Conservation (phyloP, 2,329 filamentous ascomycete species). For the Colletotrichum karsti region DNA sequence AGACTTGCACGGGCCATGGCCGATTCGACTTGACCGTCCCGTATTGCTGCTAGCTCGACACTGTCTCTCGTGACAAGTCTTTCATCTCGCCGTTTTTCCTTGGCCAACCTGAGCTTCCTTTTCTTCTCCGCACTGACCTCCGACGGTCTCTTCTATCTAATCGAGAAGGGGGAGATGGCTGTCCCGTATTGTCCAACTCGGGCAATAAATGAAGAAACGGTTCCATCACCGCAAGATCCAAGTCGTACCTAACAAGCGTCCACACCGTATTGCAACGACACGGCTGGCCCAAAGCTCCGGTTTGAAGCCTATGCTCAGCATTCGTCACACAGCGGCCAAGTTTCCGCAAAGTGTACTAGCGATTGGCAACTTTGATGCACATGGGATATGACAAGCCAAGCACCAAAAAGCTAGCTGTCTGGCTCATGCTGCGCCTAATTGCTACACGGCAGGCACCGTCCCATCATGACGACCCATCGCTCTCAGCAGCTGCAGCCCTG, state of each 20-base stretch:
- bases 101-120: neutral
- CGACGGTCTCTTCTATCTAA: neutral
- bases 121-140: neutral
- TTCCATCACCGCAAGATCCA: neutral
- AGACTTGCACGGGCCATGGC: conserved; percentile 4
- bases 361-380: neutral
- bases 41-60: neutral
- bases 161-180: neutral
- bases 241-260: neutral
- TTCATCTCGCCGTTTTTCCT: neutral
- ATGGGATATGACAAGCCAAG: neutral
- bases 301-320: neutral
- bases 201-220: neutral
- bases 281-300: conserved; percentile 7
- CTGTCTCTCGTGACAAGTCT: conserved; percentile 5
- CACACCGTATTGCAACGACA: neutral
- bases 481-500: neutral
- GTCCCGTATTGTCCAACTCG: neutral
- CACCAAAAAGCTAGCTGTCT: neutral
- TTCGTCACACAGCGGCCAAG: neutral
- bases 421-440: neutral
- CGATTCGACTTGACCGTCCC: no score
- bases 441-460: neutral
- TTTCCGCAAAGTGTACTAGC: neutral
- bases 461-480: neutral